phyloP scores from a whole-genome alignment of 2,329 filamentous ascomycete genomes.

The Clonostachys solani region DNA sequence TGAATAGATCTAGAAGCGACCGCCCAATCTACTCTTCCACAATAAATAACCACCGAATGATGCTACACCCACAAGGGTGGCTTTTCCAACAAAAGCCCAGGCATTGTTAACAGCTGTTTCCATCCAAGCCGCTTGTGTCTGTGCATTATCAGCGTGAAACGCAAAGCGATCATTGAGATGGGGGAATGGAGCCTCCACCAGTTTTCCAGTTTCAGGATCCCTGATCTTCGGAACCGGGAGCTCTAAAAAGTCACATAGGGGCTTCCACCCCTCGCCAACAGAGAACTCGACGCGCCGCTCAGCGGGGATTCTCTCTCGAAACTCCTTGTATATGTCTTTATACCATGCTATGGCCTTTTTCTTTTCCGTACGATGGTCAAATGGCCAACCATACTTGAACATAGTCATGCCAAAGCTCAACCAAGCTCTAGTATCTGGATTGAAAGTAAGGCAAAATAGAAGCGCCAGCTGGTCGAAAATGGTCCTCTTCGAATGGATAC shows the following conservation, averaged over 20 bases:
- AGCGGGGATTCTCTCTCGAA: slow-evolving; percentile 22
- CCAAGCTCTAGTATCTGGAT: slow-evolving; percentile 14
- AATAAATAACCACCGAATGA: slow-evolving; percentile 19
- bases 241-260: slow-evolving; percentile 29
- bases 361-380: slow-evolving; percentile 24
- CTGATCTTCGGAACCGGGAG: slow-evolving; percentile 25
- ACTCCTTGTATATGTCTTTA: slow-evolving; percentile 26
- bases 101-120: slow-evolving; percentile 16
- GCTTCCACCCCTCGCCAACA: slow-evolving; percentile 26
- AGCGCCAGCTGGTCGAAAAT: slow-evolving; percentile 7
- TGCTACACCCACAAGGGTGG: slow-evolving; percentile 12
- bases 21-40: slow-evolving; percentile 20
- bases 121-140: slow-evolving; percentile 5
- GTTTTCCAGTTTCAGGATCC: slow-evolving; percentile 20
- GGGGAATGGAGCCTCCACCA: slow-evolving; percentile 23
- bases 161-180: slow-evolving; percentile 20
- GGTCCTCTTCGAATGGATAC: slow-evolving; percentile 11
- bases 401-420: slow-evolving; percentile 17
- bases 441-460: slow-evolving; percentile 21
- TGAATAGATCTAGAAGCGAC: background rate
- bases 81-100: slow-evolving; percentile 11
- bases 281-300: slow-evolving; percentile 25
- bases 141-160: slow-evolving; percentile 9
- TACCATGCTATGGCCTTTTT: slow-evolving; percentile 31
- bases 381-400: slow-evolving; percentile 14